Base-by-base conservation (phyloP, 2,329 filamentous ascomycete species). In the Orbilia ellipsospora region DNA sequence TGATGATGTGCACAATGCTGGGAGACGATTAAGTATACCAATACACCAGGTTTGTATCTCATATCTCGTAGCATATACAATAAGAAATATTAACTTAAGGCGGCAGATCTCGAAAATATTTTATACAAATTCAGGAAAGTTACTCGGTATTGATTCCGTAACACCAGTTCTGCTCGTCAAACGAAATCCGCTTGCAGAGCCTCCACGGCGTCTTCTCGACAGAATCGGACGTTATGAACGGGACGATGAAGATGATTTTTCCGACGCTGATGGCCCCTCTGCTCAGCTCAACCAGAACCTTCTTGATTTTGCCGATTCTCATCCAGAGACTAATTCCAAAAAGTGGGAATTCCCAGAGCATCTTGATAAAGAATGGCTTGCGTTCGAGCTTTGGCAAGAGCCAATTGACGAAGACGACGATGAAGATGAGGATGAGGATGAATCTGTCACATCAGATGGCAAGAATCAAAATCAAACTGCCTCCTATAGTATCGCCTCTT, bases 311-410 rank as follows among this genome's bases (percentile, higher is more conserved):
- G 28, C 44, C 57, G 67, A 79, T 13, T 78, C 78, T 28, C 80
- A 82, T 66, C 51, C 80, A 73, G 78, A 84, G 50, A 78, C 81
- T 36, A 78, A 81, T 65, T n/a, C 64, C 57, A 68, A 77, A 10
- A 82, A 83, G 6, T 90, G 88, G 87, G 84, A 84, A 10, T 84
- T 96, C 1, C 92, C 93, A 0, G 85, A 86, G 0, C 90, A 93
- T 73, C 84, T 97, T 0, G 94, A 97, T 78, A 89, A 91, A 0
- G 94, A 96, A 82, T 97, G 94, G 94, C 88, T 97, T 78, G 94
- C 94, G 0, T 88, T 97, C 15, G 93, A 97, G 81, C 92, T 97
- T 0, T 95, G 90, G 80, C 87, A 88, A 15, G 89, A 92, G 79
- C 84, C 85, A 2, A 51, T 57, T 28, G 85, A 86, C 0, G 87